Conservation (phyloP, 805 yeast species). For the Wickerhamomyces strasburgensis region DNA sequence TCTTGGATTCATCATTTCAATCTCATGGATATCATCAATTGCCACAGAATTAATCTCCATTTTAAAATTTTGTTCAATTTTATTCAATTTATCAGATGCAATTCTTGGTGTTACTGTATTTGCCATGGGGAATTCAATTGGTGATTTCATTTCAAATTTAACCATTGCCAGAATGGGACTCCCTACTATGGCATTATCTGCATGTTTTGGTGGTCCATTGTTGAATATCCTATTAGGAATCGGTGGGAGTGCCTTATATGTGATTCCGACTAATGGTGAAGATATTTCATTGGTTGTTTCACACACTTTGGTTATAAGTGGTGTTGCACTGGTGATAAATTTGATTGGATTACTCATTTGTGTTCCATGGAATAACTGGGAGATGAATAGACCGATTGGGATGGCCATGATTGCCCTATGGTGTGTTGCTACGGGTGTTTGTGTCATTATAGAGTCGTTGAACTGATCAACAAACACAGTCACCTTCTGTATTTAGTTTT, state of each 20-base stretch:
- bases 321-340: constrained; percentile 36
- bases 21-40: constrained; percentile 62
- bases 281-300: constrained; percentile 35
- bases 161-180: constrained; percentile 82
- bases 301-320: constrained; percentile 33
- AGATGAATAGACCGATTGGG: constrained; percentile 39
- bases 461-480: too few relatives aligned
- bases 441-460: constrained; percentile 19
- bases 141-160: constrained; percentile 81
- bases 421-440: constrained; percentile 20
- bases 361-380: constrained; percentile 45
- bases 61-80: constrained; percentile 55
- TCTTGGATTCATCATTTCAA: constrained; percentile 62
- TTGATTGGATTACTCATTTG: constrained; percentile 33
- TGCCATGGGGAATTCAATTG: constrained; percentile 90
- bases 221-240: constrained; percentile 73
- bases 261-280: constrained; percentile 24
- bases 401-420: constrained; percentile 22
- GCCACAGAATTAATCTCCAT: constrained; percentile 51
- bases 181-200: constrained; percentile 89
- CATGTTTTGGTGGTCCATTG: constrained; percentile 93
- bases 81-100: constrained; percentile 66
- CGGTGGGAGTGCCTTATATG: constrained; percentile 63
- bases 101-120: constrained; percentile 84
- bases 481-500: too few relatives aligned